These are phyloP conservation scores for Miscanthus lutarioriparius DNA, from an alignment of 176 grass and related monocot species.

Conservation along the genomic window DNA sequence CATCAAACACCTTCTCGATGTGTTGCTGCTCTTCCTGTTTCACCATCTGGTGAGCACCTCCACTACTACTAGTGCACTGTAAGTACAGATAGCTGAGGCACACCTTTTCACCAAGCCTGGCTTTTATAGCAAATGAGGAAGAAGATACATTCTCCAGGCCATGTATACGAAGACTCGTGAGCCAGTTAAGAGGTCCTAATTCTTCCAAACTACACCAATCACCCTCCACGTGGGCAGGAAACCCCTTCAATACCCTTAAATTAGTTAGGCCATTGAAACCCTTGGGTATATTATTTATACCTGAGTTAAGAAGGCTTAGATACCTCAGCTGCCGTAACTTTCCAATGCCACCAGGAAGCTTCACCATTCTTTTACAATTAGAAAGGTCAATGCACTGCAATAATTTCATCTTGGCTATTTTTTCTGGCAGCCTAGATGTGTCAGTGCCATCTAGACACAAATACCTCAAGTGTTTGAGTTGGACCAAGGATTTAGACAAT, in stretches of 20 bases:
- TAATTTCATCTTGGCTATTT: not conserved
- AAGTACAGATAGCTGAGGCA: not conserved
- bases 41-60: not conserved
- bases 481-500: not conserved
- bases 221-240: not conserved
- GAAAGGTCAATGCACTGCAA: not conserved
- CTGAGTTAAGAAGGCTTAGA: not conserved
- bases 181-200: not conserved
- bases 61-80: not conserved
- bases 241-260: not conserved
- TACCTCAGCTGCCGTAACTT: not conserved
- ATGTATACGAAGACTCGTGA: not conserved
- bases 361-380: not conserved
- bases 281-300: not conserved
- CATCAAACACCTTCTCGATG: conserved; percentile 8
- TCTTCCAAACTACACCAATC: conserved; percentile 20
- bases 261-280: not conserved
- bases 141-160: not conserved
- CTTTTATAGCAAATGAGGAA: not conserved
- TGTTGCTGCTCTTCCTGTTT: not conserved
- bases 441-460: not conserved
- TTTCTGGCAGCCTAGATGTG: not conserved
- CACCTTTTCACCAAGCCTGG: not conserved
- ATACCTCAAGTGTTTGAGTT: not conserved
- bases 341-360: not conserved